A percentile compares a stretch with the other conserved stretches of the same genome.
Evolutionary conservation across 495 filamentous ascomycete genomes (phyloP).

Genomic region (Aspergillus conjunctus): DNA sequence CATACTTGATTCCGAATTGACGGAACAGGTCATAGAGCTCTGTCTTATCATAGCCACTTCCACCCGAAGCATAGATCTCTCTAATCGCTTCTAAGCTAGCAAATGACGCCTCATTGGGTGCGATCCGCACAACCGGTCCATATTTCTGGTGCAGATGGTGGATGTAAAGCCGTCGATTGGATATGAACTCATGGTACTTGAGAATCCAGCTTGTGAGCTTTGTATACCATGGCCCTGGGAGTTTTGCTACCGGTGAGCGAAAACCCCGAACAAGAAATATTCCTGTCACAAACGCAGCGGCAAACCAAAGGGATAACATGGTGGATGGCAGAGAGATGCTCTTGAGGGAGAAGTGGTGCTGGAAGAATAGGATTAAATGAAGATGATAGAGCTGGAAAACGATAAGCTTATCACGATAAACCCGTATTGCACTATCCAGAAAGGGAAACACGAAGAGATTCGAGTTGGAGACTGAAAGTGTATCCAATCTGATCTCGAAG

Average conservation of each 20-base stretch:
- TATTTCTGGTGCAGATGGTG: constrained; percentile 58
- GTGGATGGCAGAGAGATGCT: constrained; percentile 1
- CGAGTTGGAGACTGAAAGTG: background rate
- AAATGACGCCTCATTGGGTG: constrained; percentile 64
- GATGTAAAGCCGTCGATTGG: constrained; percentile 55
- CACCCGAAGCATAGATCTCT: constrained; percentile 65
- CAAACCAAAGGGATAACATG: constrained; percentile 34
- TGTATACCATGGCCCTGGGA: constrained; percentile 59
- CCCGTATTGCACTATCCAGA: background rate
- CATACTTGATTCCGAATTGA: constrained; percentile 55
- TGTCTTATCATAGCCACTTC: constrained; percentile 69
- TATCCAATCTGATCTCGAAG: constrained; percentile 5
- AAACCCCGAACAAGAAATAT: constrained; percentile 21
- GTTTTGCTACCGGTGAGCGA: constrained; percentile 14
- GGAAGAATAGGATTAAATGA: background rate
- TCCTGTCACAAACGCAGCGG: constrained; percentile 12
- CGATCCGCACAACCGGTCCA: constrained; percentile 58
- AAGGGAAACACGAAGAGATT: constrained; percentile 15
- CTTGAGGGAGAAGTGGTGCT: background rate
- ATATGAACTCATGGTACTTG: constrained; percentile 60
- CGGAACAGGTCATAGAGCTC: constrained; percentile 66
- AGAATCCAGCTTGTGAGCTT: constrained; percentile 54
- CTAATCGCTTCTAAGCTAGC: constrained; percentile 58
- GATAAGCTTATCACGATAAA: background rate
- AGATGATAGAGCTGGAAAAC: background rate